Conservation (phyloP, 1,139 yeast species). For the Meyerozyma smithsonii region DNA sequence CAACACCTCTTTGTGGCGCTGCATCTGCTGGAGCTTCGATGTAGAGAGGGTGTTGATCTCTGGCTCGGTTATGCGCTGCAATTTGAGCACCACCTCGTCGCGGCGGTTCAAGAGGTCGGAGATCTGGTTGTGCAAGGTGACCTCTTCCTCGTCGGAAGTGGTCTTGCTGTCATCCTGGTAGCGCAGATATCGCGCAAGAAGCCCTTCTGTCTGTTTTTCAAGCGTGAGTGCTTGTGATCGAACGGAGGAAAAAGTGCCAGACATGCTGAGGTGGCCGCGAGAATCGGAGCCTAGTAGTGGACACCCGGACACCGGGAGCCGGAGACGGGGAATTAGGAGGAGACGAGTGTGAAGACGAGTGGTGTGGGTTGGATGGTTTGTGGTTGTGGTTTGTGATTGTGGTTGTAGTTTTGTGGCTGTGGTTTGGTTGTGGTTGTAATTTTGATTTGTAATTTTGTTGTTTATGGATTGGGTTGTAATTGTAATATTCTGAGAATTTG, state of each 20-base stretch:
- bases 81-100: constrained; percentile 27
- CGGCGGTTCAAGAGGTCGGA: constrained; percentile 32
- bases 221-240: constrained; percentile 46
- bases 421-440: background rate
- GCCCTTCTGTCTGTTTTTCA: constrained; percentile 51
- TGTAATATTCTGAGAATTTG: no score
- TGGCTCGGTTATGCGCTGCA: constrained; percentile 48
- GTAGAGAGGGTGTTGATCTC: constrained; percentile 54
- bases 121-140: constrained; percentile 35
- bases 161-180: constrained; percentile 49
- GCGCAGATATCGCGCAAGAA: constrained; percentile 47
- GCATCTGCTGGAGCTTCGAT: constrained; percentile 74
- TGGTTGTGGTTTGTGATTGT: no score
- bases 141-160: constrained; percentile 45
- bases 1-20: constrained; percentile 75
- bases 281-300: background rate
- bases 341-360: background rate
- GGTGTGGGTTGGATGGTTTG: no score
- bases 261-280: background rate
- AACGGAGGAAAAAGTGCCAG: constrained; percentile 4
- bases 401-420: background rate
- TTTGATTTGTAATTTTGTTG: no score
- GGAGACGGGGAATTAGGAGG: background rate
- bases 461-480: no score
- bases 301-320: background rate